Base-by-base conservation (phyloP, 2,329 filamentous ascomycete genomes). In the Fusarium citri region DNA sequence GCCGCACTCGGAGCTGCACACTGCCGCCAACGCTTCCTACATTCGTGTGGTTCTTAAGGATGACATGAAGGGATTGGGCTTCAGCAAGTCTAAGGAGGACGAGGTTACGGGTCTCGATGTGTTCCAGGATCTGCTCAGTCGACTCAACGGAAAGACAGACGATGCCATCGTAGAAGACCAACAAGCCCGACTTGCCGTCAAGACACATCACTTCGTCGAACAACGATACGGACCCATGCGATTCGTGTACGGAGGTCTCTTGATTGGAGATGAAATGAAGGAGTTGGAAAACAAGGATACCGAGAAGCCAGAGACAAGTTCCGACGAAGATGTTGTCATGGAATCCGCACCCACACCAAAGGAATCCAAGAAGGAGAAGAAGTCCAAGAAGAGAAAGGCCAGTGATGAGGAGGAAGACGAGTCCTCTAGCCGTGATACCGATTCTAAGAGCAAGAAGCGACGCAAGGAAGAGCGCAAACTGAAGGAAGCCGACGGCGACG, bases 1-100 rank as follows among this genome's bases (percentile, higher is more conserved):
- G 10, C 81, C 89, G 0, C 94, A 97, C 75, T 86, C 92, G 30
- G 88, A 89, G 48, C 88, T 92, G 66, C 92, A 94, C 80, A 94
- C 92, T 23, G 88, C 89, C 5, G 94, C 93, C 42, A 97, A 92
- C 79, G 88, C 92, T 26, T 93, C 93, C 5, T 93, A 97, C 78
- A 96, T 98, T 74, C 91, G 92, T 64, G 92, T 97, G 41, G 82
- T 89, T 30, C 82, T 98, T 68, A 97, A 97, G 77, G 94, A 98
- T 77, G 94, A 98, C 78, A 97, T 91, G 74, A 88, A 97, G 45
- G 96, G 96, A 5, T 84, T 99, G 45, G 96, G 96, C 30, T 96
- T 94, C 70, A 91, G 91, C 78, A 86, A 89, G 68, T 91, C 91
- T 57, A 89, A 89, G 74, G 90, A 91, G 71, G 90, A 94, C 71